Evolutionary conservation across 768 basidiomycete species (phyloP), one percentile per base, ranked within the genome.

Genomic region (Ramaria rubella): DNA sequence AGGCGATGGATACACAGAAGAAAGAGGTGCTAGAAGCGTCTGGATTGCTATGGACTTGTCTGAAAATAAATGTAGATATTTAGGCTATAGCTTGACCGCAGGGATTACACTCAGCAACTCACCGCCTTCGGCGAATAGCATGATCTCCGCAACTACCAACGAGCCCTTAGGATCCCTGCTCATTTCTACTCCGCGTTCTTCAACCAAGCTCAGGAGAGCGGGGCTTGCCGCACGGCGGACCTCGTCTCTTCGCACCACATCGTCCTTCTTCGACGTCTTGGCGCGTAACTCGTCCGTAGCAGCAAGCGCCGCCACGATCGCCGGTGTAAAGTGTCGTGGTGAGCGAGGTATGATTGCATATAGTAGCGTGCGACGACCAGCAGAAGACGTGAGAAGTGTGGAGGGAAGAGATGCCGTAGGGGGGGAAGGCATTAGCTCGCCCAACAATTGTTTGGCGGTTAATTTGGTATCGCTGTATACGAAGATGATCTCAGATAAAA

Each of bases 101-200:
- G 48, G n/a, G 52, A 17, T 17, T 36, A 26, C 15, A n/a, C n/a
- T n/a, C n/a, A n/a, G n/a, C n/a, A 29, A 76, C 80, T 55, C 61
- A 93, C 93, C 91, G 64, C 89, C 92, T 34, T 90, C 85, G 3
- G 89, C 82, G 55, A 82, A 85, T 0, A 96, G 81, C 85, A 95
- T 83, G 49, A 93, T 75, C 60, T 97, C 94, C 11, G 78, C 73
- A 6, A 90, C 77, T 0, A 94, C 75, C 51, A 96, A 68, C 59
- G 87, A 87, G 6, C 89, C 90, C 21, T 85, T 87, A 0, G 93
- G 81, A 59, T 94, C 92, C 55, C 84, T 74, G 7, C 86, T 74
- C 12, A 88, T 72, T 42, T 75, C 75, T 3, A 74, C 80, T 0
- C 82, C 90, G 14, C 80, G 79, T 55, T 82, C 74, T 38, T 75